These are phyloP conservation scores for Hura crepitans DNA, from an alignment of 441 rosid species.

Conservation along the genomic window DNA sequence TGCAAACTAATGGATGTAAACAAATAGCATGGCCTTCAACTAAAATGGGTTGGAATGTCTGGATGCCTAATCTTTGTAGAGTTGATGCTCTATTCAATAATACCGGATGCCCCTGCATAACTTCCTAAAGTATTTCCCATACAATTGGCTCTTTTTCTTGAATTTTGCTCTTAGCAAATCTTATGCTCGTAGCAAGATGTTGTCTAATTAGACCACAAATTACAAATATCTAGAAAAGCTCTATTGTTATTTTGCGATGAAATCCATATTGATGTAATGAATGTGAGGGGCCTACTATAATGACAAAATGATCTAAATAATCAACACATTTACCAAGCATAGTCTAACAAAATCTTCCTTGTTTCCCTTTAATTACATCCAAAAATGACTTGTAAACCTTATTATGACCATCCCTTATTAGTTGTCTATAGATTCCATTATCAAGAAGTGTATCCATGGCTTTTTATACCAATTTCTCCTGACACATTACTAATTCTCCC, in stretches of 20 bases:
- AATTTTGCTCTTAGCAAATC: not conserved
- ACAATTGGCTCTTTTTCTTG: not conserved
- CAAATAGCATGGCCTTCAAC: too few relatives aligned
- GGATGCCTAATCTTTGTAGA: too few relatives aligned
- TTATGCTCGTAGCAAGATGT: not conserved
- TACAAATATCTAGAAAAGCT: not conserved
- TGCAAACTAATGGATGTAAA: too few relatives aligned
- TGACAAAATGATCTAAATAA: too few relatives aligned
- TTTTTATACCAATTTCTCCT: too few relatives aligned
- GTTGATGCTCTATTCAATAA: not conserved
- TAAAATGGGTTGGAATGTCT: too few relatives aligned
- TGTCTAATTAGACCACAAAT: not conserved
- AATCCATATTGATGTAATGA: not conserved
- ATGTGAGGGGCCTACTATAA: not conserved
- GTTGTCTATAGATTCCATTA: not conserved
- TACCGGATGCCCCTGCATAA: not conserved
- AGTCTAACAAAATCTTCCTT: too few relatives aligned
- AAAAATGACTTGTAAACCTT: not conserved
- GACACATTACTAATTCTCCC: not conserved
- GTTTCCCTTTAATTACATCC: slow-evolving; percentile 14
- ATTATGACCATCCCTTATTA: not conserved
- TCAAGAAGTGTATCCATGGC: not conserved
- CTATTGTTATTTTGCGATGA: not conserved
- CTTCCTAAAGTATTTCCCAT: not conserved
- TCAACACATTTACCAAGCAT: too few relatives aligned